Percentiles rank a stretch among this genome's conserved stretches.
Evolutionary conservation across 768 basidiomycete species (phyloP).

Genomic region (Lyophyllum semitale): DNA sequence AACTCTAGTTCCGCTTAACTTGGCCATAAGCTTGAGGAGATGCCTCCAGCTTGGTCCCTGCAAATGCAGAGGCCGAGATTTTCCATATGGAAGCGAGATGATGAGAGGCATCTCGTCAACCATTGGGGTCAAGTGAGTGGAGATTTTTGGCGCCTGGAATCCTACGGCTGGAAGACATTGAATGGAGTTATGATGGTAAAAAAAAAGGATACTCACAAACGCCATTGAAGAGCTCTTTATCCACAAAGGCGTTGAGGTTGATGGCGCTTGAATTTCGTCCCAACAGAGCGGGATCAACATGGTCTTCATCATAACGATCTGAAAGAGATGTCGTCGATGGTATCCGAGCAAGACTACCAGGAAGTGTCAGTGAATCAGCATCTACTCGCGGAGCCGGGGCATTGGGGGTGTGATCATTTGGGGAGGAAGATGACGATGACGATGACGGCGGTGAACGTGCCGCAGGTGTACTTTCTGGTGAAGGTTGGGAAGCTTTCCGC

Average conservation of each 20-base stretch:
- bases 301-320: neutral
- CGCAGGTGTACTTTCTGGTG: neutral
- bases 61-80: constrained; percentile 67
- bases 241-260: constrained; percentile 56
- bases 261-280: constrained; percentile 16
- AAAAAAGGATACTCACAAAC: constrained; percentile 56
- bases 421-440: neutral
- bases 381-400: neutral
- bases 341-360: constrained; percentile 3
- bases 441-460: neutral
- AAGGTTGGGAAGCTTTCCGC: neutral
- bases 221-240: constrained; percentile 56
- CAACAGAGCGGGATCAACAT: neutral
- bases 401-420: neutral
- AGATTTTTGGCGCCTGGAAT: constrained; percentile 60
- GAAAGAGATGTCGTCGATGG: constrained; percentile 7
- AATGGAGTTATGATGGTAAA: neutral
- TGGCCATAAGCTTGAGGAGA: constrained; percentile 73
- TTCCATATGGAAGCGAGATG: constrained; percentile 72
- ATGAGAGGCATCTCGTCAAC: constrained; percentile 63
- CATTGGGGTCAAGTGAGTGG: constrained; percentile 48
- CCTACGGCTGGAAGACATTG: constrained; percentile 56
- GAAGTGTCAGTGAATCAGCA: neutral
- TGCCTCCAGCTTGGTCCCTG: constrained; percentile 77
- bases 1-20: constrained; percentile 66